These are phyloP conservation scores for Marasmius fiardii DNA, from an alignment of 1,284 basidiomycete genomes.

Conservation along the genomic window DNA sequence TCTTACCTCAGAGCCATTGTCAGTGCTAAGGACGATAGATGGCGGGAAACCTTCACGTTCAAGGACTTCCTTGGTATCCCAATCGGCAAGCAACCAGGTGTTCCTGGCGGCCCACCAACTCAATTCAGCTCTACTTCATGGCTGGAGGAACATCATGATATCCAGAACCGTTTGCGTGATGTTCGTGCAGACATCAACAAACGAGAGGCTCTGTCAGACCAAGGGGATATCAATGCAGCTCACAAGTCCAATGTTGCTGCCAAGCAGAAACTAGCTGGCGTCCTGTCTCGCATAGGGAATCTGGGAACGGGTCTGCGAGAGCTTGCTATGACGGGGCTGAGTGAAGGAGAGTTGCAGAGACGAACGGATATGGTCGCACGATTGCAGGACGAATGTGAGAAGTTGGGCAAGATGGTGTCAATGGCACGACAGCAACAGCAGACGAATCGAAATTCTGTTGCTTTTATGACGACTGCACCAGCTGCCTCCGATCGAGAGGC, in stretches of 20 bases:
- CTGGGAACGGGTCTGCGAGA: conserved; percentile 71
- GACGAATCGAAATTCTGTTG: conserved; percentile 28
- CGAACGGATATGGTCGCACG: conserved; percentile 81
- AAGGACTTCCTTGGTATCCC: conserved; percentile 86
- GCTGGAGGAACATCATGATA: conserved; percentile 80
- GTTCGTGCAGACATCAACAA: conserved; percentile 83
- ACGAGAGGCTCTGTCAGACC: conserved; percentile 78
- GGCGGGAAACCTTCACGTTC: conserved; percentile 81
- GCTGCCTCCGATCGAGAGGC: conserved; percentile 62
- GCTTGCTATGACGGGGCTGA: conserved; percentile 67
- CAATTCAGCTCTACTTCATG: conserved; percentile 75
- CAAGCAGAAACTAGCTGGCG: conserved; percentile 78
- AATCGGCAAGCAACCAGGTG: conserved; percentile 45
- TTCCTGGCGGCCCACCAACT: conserved; percentile 26
- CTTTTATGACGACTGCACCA: conserved; percentile 33
- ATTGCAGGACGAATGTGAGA: conserved; percentile 84
- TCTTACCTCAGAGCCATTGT: conserved; percentile 86
- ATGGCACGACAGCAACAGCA: conserved; percentile 58
- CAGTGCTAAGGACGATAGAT: conserved; percentile 74
- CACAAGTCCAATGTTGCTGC: conserved; percentile 81
- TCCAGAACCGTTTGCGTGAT: conserved; percentile 73
- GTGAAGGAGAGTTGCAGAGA: conserved; percentile 80
- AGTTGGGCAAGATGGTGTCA: conserved; percentile 74
- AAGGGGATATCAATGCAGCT: conserved; percentile 70
- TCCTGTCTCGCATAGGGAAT: conserved; percentile 64